A percentile compares a stretch with the other conserved stretches of the same genome.
Conservation (phyloP, 768 basidiomycete species). For the Pholiota molesta region DNA sequence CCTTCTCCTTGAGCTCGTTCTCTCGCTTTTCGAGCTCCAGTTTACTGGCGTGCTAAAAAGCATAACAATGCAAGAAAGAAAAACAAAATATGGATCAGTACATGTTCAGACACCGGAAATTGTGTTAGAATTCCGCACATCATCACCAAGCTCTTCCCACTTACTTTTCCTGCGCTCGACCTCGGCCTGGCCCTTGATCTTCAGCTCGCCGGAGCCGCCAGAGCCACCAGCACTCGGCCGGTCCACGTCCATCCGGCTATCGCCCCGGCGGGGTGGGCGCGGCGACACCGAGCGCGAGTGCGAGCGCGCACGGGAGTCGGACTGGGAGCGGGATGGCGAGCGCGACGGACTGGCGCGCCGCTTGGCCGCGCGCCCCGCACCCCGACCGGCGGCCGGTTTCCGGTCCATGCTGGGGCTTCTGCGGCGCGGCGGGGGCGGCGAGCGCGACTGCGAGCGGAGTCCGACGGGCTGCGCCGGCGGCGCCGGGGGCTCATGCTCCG, state of each 20-base stretch:
- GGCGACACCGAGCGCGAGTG: conserved; percentile 21
- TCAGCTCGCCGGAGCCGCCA: conserved; percentile 51
- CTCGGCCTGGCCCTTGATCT: conserved; percentile 76
- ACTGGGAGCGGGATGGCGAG: conserved; percentile 15
- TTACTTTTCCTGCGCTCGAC: conserved; percentile 55
- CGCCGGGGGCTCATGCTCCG: conserved; percentile 35
- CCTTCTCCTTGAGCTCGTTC: conserved; percentile 80
- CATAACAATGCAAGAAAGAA: background rate
- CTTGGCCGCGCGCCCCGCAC: conserved; percentile 27
- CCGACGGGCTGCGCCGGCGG: conserved; percentile 27
- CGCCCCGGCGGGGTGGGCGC: conserved; percentile 5
- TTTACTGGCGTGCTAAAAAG: conserved; percentile 26
- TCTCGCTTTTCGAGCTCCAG: conserved; percentile 69
- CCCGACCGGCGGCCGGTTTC: background rate
- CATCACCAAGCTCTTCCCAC: conserved; percentile 45
- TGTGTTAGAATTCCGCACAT: conserved; percentile 24
- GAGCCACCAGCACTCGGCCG: conserved; percentile 24
- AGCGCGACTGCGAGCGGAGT: conserved; percentile 36
- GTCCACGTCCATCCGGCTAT: conserved; percentile 41
- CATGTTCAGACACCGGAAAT: conserved; percentile 13
- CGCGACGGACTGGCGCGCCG: conserved; percentile 25
- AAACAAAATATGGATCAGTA: conserved; percentile 15
- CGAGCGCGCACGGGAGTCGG: conserved; percentile 13
- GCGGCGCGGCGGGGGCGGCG: conserved; percentile 32
- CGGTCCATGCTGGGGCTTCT: conserved; percentile 30